Evolutionary conservation across 2,329 filamentous ascomycete species (phyloP).

Genomic region (Talaromyces sp.): DNA sequence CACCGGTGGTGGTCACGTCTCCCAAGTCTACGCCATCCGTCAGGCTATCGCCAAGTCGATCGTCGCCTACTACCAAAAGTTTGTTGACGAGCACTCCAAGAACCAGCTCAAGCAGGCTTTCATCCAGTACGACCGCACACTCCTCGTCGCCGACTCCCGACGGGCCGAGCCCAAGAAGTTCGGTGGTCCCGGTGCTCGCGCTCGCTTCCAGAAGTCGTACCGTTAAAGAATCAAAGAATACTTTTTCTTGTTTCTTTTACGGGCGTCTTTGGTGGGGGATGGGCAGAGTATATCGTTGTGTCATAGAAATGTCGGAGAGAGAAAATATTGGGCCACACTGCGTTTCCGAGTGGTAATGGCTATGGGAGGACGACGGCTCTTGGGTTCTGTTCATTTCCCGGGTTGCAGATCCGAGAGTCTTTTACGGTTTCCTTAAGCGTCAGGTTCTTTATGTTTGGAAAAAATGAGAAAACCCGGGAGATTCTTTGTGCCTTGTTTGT

Average conservation of each 20-base stretch:
- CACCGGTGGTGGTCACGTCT: constrained; percentile 93
- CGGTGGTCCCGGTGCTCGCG: constrained; percentile 77
- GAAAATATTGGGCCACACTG: constrained; percentile 1
- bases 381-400: constrained; percentile 14
- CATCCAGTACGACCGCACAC: constrained; percentile 91
- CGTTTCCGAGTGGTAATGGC: constrained; percentile 20
- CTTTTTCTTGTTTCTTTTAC: constrained; percentile 9
- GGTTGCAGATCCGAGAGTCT: constrained; percentile 23
- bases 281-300: constrained; percentile 15
- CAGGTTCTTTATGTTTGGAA: constrained; percentile 20
- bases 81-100: constrained; percentile 99
- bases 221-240: constrained; percentile 59
- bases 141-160: constrained; percentile 98
- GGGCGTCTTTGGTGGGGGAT: constrained; percentile 9
- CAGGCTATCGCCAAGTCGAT: constrained; percentile 98
- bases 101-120: constrained; percentile 98
- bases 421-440: constrained; percentile 14
- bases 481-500: constrained; percentile 10
- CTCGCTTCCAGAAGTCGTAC: constrained; percentile 99
- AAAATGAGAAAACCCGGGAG: constrained; percentile 10
- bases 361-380: constrained; percentile 21
- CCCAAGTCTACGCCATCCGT: constrained; percentile 95
- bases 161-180: constrained; percentile 98
- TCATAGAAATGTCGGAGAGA: constrained; percentile 1
- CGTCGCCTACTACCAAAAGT: constrained; percentile 99